Evolutionary conservation across 805 yeast species (phyloP).

Genomic region (Kluyveromyces aestuarii): DNA sequence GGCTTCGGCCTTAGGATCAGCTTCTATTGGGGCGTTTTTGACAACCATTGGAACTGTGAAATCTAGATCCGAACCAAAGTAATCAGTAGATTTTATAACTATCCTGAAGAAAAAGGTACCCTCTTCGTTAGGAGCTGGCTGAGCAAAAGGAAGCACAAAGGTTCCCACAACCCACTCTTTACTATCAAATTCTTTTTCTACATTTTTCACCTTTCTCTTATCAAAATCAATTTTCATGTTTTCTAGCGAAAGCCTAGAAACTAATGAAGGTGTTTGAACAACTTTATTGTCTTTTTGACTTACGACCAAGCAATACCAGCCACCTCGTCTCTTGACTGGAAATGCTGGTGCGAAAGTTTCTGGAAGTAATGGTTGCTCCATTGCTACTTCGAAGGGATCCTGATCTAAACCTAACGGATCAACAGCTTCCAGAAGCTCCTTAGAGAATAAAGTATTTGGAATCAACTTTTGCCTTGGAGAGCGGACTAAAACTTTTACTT

Average conservation of each 20-base stretch:
- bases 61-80: conserved; percentile 75
- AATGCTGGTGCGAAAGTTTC: conserved; percentile 63
- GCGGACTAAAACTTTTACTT: conserved; percentile 63
- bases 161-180: conserved; percentile 48
- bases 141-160: conserved; percentile 61
- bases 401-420: conserved; percentile 61
- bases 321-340: conserved; percentile 44
- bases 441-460: conserved; percentile 29
- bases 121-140: conserved; percentile 66
- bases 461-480: conserved; percentile 62
- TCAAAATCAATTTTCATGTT: conserved; percentile 24
- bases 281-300: conserved; percentile 74
- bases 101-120: conserved; percentile 66
- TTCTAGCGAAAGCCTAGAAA: conserved; percentile 21
- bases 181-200: conserved; percentile 28
- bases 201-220: conserved; percentile 20
- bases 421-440: conserved; percentile 19
- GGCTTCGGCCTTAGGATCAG: conserved; percentile 34
- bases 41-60: conserved; percentile 67
- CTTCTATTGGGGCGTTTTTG: conserved; percentile 38
- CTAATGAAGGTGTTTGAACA: conserved; percentile 48
- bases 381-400: conserved; percentile 61
- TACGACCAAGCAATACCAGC: conserved; percentile 63
- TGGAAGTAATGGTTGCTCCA: conserved; percentile 62
- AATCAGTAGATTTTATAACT: conserved; percentile 60